Evolutionary conservation across 129 eudicot species (phyloP), one percentile per base, ranked within the genome.

Genomic region (Lonicera japonica): DNA sequence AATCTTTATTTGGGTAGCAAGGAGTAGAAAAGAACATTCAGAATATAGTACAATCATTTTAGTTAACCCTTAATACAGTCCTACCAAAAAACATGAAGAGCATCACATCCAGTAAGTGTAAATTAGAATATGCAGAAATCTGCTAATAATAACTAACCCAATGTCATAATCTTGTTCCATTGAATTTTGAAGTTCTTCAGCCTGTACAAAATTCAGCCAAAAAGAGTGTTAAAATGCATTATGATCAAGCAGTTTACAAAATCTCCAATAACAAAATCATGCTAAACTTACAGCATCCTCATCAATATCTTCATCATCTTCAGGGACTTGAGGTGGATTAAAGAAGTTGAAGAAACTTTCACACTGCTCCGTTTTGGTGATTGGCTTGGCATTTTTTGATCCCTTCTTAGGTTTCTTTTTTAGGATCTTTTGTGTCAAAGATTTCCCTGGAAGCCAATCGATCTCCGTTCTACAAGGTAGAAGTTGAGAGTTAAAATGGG

Each of bases 341-440:
- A 90, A 90, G 70, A 90, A 90, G 74, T 86, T 90, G 75, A 90
- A 90, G 60, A 90, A 90, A 56, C 97, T 90, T 25, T 81, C 95
- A 70, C 95, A 90, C 0, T 70, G 68, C 29, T 79, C 95, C 7
- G 75, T 83, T 73, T 83, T 90, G 13, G 75, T 81, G 55, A 79
- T 70, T 0, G 90, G 83, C 53, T 81, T 86, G 4, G 83, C 60
- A 56, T 69, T 82, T 67, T 90, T 84, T 3, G 92, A 80, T 20
- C 95, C 95, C 74, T 90, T 86, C 70, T 76, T 86, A 7, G 95
- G 85, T 75, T 86, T 90, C 66, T 83, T 90, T 78, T 83, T 86
- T 14, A 86, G 38, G 16, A 84, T 65, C 79, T 90, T 90, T 19
- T 86, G 86, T 12, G 97, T 83, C 75, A 86, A 77, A 58, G 94